phyloP scores from a whole-genome alignment of 2,329 filamentous ascomycete species.

The Trichoderma pleuroti region DNA sequence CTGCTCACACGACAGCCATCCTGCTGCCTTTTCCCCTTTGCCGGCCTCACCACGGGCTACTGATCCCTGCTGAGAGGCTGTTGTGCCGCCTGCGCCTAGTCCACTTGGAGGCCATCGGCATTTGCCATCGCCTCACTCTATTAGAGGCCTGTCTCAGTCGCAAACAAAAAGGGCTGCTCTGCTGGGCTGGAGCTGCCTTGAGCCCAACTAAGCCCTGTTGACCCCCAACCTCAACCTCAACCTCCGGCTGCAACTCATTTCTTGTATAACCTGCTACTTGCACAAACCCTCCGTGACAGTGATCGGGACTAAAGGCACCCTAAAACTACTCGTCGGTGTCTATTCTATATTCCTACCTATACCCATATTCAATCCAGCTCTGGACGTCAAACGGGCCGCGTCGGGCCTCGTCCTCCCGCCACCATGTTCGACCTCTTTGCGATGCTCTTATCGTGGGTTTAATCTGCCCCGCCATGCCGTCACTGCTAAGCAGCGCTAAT shows the following conservation, averaged over 20 bases:
- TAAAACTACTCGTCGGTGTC: background rate
- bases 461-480: constrained; percentile 19
- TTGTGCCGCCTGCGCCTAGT: background rate
- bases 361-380: background rate
- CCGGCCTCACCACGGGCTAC: background rate
- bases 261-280: background rate
- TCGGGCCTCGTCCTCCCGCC: constrained; percentile 23
- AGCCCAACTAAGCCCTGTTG: background rate
- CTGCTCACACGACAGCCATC: constrained; percentile 17
- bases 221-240: background rate
- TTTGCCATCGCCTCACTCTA: background rate
- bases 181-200: background rate
- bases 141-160: background rate
- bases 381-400: constrained; percentile 28
- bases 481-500: constrained; percentile 19
- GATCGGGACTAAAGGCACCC: background rate
- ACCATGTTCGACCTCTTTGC: constrained; percentile 75
- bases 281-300: background rate
- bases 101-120: background rate
- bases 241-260: background rate
- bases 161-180: constrained; percentile 5
- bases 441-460: constrained; percentile 70
- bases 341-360: background rate
- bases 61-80: constrained; percentile 1
- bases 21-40: background rate